Percentiles rank a stretch among this genome's conserved stretches.
phyloP scores from a whole-genome alignment of 495 filamentous ascomycete species.

The Tuber calosporum region DNA sequence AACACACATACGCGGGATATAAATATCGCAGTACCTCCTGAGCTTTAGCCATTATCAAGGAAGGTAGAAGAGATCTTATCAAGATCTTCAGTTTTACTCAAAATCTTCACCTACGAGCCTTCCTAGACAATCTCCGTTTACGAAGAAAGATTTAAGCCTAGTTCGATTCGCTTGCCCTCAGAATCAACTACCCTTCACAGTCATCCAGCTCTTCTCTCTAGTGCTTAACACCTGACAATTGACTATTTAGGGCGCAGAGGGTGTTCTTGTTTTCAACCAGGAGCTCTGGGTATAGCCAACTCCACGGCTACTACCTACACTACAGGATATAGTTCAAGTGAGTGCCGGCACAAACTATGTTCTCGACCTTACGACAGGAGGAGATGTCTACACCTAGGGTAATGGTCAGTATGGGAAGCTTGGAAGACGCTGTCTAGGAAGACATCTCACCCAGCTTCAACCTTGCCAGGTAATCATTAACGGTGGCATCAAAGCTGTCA shows the following conservation, averaged over 20 bases:
- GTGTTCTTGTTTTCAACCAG: slow-evolving; percentile 60
- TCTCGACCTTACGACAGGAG: slow-evolving; percentile 59
- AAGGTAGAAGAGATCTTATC: no score
- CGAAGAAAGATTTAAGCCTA: no score
- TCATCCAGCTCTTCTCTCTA: slow-evolving; percentile 1
- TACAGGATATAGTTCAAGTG: slow-evolving; percentile 58
- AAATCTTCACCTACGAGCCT: no score
- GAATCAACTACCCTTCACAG: no score
- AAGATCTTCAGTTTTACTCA: no score
- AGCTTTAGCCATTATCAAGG: no score
- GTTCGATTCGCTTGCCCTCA: no score
- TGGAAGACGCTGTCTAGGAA: slow-evolving; percentile 59
- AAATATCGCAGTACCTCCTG: no score
- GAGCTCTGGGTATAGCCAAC: slow-evolving; percentile 42
- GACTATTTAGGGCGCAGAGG: slow-evolving; percentile 52
- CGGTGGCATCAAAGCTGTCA: slow-evolving; percentile 52
- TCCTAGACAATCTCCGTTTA: no score
- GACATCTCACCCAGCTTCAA: slow-evolving; percentile 53
- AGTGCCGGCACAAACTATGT: slow-evolving; percentile 61
- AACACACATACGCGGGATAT: no score
- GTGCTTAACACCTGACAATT: background rate
- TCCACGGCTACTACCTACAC: slow-evolving; percentile 48
- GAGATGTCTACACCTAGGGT: slow-evolving; percentile 64
- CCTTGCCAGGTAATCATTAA: slow-evolving; percentile 50
- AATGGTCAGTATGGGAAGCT: slow-evolving; percentile 66